Base-by-base conservation (phyloP, 1,139 yeast genomes). In the Yamadazyma atlantica region DNA sequence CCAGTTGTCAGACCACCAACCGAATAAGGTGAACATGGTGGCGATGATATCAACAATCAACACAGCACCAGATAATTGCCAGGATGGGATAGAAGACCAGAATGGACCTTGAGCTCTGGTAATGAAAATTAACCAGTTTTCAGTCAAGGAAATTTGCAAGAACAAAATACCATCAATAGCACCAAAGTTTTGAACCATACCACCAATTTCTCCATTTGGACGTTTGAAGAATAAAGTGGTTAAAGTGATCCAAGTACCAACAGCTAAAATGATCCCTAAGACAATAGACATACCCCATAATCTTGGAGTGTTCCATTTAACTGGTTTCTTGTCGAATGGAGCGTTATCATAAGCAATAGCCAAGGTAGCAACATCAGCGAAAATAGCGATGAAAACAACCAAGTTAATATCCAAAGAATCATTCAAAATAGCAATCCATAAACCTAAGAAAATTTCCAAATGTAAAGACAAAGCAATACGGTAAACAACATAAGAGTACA, bases 1-100 rank as follows among this genome's bases (percentile, higher is more conserved):
- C 95, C 95, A 85, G 85, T 89, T 89, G 74, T 86, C 94, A 58
- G 96, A 86, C 89, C 94, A 84, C 96, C 96, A 89, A 59, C 97
- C 96, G 82, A 88, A 89, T 64, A 88, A 73, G 58, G 87, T 73
- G 80, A 87, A 87, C 82, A 86, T 80, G 50, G 95, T 87, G 54
- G 96, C 94, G 58, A 87, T 71, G 75, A 86, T 71, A 73, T 87
- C 95, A 64, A 87, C 96, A 64, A 73, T 75, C 60, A 85, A 75
- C 61, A 87, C 95, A 60, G 96, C 96, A 78, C 94, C 95, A 58
- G 90, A 63, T 73, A 87, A 82, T 79, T 87, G 95, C 95, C 95
- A 87, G 37, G 95, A 86, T 76, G 96, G 96, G 48, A 74, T 60
- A 36, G 94, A 85, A 46, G 90, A 80, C 95, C 95, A 86, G 90